Evolutionary conservation across 441 rosid species (phyloP).

Genomic region (Pelargonium myrrhifolium): DNA sequence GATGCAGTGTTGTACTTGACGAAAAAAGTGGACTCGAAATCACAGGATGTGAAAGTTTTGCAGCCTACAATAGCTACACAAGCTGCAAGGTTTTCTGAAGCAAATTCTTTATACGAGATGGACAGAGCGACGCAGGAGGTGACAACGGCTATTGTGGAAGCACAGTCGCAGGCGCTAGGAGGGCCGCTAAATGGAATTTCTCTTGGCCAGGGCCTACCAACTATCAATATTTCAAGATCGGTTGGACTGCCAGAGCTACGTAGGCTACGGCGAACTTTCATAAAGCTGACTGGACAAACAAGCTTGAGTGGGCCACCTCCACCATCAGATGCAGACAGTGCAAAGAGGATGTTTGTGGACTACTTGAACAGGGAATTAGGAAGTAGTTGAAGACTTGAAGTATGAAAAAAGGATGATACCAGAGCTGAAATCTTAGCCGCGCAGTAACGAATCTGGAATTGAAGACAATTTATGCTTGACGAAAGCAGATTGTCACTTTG

Average conservation of each 20-base stretch:
- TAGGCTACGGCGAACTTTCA: conserved; percentile 69
- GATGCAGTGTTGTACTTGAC: conserved; percentile 81
- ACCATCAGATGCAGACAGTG: conserved; percentile 77
- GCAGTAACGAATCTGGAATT: too few species aligned
- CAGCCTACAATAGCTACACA: conserved; percentile 95
- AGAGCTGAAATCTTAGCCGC: too few species aligned
- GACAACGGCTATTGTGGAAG: conserved; percentile 62
- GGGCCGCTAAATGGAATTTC: conserved; percentile 57
- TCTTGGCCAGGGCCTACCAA: conserved; percentile 54
- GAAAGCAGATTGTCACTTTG: too few species aligned
- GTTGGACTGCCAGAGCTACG: conserved; percentile 83
- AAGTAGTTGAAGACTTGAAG: conserved; percentile 32
- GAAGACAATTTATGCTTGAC: too few species aligned
- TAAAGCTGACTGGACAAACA: conserved; percentile 79
- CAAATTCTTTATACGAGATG: conserved; percentile 75
- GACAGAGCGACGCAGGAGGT: conserved; percentile 86
- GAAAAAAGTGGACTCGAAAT: conserved; percentile 57
- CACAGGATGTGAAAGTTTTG: conserved; percentile 61
- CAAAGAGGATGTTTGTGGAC: conserved; percentile 85
- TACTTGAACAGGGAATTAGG: conserved; percentile 85
- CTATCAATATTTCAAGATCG: conserved; percentile 47
- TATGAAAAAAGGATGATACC: neutral
- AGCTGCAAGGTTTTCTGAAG: conserved; percentile 52
- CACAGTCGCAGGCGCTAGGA: conserved; percentile 62
- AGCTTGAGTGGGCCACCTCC: conserved; percentile 82